A percentile compares a stretch with the other conserved stretches of the same genome.
These are phyloP conservation scores for Zelopaecilomyces penicillatus DNA, from an alignment of 2,329 filamentous ascomycete species.

Conservation along the genomic window DNA sequence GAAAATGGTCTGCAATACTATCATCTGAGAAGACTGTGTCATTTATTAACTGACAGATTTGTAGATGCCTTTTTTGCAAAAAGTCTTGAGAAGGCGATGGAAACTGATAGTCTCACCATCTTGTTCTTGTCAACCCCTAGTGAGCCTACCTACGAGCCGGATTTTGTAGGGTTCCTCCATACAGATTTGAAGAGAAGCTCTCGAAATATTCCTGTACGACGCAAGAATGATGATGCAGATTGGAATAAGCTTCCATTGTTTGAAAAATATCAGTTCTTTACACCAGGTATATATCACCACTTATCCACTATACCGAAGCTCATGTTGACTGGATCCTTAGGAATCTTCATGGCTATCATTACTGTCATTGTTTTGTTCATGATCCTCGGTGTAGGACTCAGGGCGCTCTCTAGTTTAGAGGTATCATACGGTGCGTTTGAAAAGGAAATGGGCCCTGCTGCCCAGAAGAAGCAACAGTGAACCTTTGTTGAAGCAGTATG, in stretches of 20 bases:
- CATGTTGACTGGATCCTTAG: constrained; percentile 34
- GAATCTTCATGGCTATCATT: constrained; percentile 80
- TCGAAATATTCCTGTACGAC: constrained; percentile 19
- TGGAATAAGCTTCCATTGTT: constrained; percentile 55
- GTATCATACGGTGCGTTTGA: constrained; percentile 93
- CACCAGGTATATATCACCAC: constrained; percentile 52
- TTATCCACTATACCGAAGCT: background rate
- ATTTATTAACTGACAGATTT: constrained; percentile 12
- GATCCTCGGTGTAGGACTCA: constrained; percentile 72
- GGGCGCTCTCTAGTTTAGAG: constrained; percentile 68
- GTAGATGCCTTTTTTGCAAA: constrained; percentile 44
- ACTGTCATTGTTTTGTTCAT: constrained; percentile 62
- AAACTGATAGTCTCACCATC: constrained; percentile 56
- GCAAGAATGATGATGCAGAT: constrained; percentile 31
- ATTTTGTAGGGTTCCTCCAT: constrained; percentile 55
- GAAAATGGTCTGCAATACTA: constrained; percentile 36
- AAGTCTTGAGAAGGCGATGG: constrained; percentile 32
- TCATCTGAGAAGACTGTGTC: background rate
- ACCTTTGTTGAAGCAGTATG: constrained; percentile 1
- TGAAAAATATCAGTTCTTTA: constrained; percentile 91
- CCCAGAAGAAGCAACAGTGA: constrained; percentile 64
- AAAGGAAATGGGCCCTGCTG: constrained; percentile 85
- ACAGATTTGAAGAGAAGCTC: constrained; percentile 64
- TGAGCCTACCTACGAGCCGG: constrained; percentile 53
- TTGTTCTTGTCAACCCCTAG: constrained; percentile 62